A percentile compares a stretch with the other conserved stretches of the same genome.
phyloP scores from a whole-genome alignment of 2,329 filamentous ascomycete genomes.

The Neonectria coccinea region DNA sequence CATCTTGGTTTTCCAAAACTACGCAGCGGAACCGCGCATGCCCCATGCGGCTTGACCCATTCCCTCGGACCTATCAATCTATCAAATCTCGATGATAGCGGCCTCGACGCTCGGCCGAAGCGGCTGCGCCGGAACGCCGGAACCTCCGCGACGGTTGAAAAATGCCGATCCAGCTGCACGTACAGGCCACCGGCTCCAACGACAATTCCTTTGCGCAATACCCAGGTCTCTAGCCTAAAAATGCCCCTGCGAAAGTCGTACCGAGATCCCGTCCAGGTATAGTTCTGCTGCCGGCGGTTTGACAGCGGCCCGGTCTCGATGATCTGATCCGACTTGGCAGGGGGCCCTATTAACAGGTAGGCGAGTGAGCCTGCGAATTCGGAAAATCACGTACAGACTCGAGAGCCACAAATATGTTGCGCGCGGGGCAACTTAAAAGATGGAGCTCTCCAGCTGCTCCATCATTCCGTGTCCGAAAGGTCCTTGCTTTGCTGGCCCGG shows the following conservation, averaged over 20 bases:
- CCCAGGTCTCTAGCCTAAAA: not conserved
- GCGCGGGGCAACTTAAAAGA: slow-evolving; percentile 8
- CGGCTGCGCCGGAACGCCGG: slow-evolving; percentile 7
- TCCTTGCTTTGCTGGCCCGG: too few relatives aligned
- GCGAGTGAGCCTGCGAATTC: not conserved
- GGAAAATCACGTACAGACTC: not conserved
- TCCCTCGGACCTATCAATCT: not conserved
- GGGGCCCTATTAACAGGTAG: too few relatives aligned
- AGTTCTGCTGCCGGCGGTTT: not conserved
- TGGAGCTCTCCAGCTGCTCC: slow-evolving; percentile 1
- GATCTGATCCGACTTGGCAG: not conserved
- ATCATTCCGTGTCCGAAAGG: not conserved
- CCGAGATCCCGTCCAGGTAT: slow-evolving; percentile 14
- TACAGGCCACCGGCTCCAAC: slow-evolving; percentile 3
- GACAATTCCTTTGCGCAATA: not conserved
- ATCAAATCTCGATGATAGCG: not conserved
- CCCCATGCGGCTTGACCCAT: not conserved
- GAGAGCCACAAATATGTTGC: not conserved
- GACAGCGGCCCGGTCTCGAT: slow-evolving; percentile 3
- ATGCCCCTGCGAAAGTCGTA: slow-evolving; percentile 5
- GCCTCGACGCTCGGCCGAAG: not conserved
- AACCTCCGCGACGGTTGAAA: slow-evolving; percentile 16
- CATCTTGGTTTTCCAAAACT: slow-evolving; percentile 4
- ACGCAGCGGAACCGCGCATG: not conserved
- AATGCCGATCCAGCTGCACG: slow-evolving; percentile 16